A percentile compares a stretch with the other conserved stretches of the same genome.
These are phyloP conservation scores for Ceratobasidium sp. DNA, from an alignment of 1,284 basidiomycete species.

Conservation along the genomic window DNA sequence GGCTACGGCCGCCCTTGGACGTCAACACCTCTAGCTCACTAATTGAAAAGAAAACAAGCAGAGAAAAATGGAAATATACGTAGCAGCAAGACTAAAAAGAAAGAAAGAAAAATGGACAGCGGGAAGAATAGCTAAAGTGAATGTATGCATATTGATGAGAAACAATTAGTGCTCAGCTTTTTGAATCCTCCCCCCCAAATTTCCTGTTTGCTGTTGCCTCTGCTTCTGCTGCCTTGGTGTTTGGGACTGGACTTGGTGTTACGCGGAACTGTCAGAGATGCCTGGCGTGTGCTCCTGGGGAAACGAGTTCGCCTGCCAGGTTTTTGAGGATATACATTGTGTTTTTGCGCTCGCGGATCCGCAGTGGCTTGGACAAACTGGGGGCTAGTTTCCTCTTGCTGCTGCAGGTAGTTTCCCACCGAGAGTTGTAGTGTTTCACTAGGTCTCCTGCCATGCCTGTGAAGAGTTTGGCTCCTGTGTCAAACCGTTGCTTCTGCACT, in stretches of 20 bases:
- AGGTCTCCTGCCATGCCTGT: slow-evolving; percentile 39
- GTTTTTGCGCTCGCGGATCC: slow-evolving; percentile 8
- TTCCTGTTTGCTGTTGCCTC: background rate
- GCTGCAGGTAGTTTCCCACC: slow-evolving; percentile 36
- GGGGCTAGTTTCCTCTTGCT: slow-evolving; percentile 43
- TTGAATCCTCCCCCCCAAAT: background rate
- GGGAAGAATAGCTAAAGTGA: background rate
- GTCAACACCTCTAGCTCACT: background rate
- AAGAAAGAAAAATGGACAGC: background rate
- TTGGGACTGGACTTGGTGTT: background rate
- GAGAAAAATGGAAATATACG: no score
- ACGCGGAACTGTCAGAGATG: slow-evolving; percentile 4
- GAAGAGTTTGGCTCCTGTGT: slow-evolving; percentile 23
- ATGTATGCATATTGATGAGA: background rate
- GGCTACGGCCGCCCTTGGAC: slow-evolving; percentile 26
- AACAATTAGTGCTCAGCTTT: background rate
- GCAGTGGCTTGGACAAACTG: slow-evolving; percentile 42
- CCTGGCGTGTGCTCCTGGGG: slow-evolving; percentile 1
- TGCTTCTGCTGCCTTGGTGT: background rate
- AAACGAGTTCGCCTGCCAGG: slow-evolving; percentile 14
- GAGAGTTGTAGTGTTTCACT: slow-evolving; percentile 46
- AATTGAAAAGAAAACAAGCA: slow-evolving; percentile 3
- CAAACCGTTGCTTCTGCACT: slow-evolving; percentile 36
- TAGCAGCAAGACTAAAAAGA: no score
- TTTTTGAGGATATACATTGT: slow-evolving; percentile 42